Evolutionary conservation across 495 filamentous ascomycete species (phyloP).

Genomic region (Chaetomidium leptoderma): DNA sequence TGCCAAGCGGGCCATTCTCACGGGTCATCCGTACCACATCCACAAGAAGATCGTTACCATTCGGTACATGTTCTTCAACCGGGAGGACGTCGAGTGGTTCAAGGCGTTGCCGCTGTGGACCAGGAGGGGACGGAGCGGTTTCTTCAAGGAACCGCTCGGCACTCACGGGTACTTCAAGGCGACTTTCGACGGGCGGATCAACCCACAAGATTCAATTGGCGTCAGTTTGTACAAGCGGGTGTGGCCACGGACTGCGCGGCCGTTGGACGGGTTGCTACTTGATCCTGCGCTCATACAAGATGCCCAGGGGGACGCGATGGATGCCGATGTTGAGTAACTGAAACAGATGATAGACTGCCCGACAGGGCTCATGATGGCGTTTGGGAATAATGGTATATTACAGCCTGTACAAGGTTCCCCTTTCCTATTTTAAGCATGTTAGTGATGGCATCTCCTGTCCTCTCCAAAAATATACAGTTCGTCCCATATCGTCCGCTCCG

Average conservation of each 20-base stretch:
- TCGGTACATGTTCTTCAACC: slow-evolving; percentile 99
- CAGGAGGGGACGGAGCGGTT: slow-evolving; percentile 77
- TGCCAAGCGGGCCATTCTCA: slow-evolving; percentile 90
- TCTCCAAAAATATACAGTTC: too few species aligned
- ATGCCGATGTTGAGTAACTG: slow-evolving; percentile 33
- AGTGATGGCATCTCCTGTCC: neutral
- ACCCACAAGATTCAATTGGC: slow-evolving; percentile 87
- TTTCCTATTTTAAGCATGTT: neutral
- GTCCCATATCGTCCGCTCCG: too few species aligned
- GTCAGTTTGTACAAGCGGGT: slow-evolving; percentile 92
- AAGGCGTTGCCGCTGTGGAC: slow-evolving; percentile 95
- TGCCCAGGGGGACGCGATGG: slow-evolving; percentile 32
- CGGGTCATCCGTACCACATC: slow-evolving; percentile 96
- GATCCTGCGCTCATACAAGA: slow-evolving; percentile 24
- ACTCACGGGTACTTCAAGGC: slow-evolving; percentile 99
- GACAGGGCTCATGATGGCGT: slow-evolving; percentile 18
- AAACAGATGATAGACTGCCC: slow-evolving; percentile 10
- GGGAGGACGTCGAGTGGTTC: slow-evolving; percentile 93
- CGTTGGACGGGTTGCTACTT: slow-evolving; percentile 43
- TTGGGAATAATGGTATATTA: slow-evolving; percentile 11
- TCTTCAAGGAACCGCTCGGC: slow-evolving; percentile 87
- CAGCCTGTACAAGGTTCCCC: neutral
- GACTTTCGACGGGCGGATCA: slow-evolving; percentile 91
- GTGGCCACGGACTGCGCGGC: slow-evolving; percentile 67
- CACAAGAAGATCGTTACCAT: slow-evolving; percentile 95